Evolutionary conservation across 805 yeast genomes (phyloP), one percentile per base, ranked within the genome.

Genomic region (Yarrowia sp.): DNA sequence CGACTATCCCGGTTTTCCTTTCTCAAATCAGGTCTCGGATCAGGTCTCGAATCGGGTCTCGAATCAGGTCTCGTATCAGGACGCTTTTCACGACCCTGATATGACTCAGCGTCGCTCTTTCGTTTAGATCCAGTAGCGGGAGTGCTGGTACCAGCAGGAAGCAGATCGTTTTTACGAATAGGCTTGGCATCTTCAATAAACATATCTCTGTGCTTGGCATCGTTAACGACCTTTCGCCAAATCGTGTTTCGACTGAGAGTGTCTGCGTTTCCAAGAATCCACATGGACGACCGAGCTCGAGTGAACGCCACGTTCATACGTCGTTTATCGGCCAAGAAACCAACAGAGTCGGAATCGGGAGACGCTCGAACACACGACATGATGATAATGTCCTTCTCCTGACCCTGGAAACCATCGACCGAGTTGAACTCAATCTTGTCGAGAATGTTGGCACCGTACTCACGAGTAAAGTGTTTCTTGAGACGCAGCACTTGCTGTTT

Each of bases 291-390:
- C 69, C 88, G 84, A 0, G 98, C 98, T 78, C 99, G 89, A 0
- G 98, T 93, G 41, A 95, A 77, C 0, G 97, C 98, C 64, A 95
- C 99, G 75, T 95, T 95, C 97, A 95, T 90, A 79, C 99, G 89
- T 68, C 99, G 83, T 42, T 87, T 82, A 76, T 95, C 99, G 53
- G 88, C 87, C 74, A 95, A 81, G 76, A 95, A 95, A 15, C 98
- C 99, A 66, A 93, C 90, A 53, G 86, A 82, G 28, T 60, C 63
- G 1, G 68, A 66, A 8, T 81, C 83, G 13, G 83, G 79, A 55
- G 86, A 88, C 0, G 98, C 97, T 71, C 99, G 84, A 4, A 95
- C 99, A 84, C 98, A 93, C 0, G 98, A 92, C 80, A 95, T 87
- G 57, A 95, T 84, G 67, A 95, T 90, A 53, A 95, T 85, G 68